Base-by-base conservation (phyloP, 371 early-diverging fungal genomes). In the Syncephalastrum racemosum region DNA sequence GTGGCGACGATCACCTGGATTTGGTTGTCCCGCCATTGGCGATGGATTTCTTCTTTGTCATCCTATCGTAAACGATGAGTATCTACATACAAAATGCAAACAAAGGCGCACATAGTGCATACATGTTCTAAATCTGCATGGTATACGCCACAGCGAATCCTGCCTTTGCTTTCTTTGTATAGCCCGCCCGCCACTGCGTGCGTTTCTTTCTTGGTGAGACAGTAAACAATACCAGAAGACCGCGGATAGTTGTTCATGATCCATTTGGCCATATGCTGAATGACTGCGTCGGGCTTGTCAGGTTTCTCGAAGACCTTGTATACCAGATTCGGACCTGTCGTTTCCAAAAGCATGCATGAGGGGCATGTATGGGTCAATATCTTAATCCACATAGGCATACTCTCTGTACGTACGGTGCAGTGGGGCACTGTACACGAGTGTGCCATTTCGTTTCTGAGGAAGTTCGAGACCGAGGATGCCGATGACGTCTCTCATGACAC, bases 1-100 rank as follows among this genome's bases (percentile, higher is more conserved):
- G 99, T 99, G 0, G 99, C 99, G 3, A 98, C 97, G 62, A 99
- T 96, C 7, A 96, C 85, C 47, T 87, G 83, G 15, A 90, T 53
- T 7, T 70, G 55, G 6, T 85, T 83, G 22, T 63, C 64, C 41
- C 88, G 77, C 96, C 96, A 96, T 40, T 63, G 63, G 15, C 78
- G 63, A 65, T 95, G 94, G n/a, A 91, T 73, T 15, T 65, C 45
- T 23, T 82, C 84, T 61, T 91, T 84, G 45, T 88, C 84, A 46
- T 80, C 80, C 68, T 73, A 54, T 44, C 20, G 20, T 45, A 18
- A 59, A 27, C 46, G 15, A 13, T 22, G 24, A 46, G 46, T 46
- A 22, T 46, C 22, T 5, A 14, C 19, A 7, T 19, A 18, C n/a
- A n/a, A 14, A 46, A 15, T 19, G 6, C 18, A 22, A 19, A 19